Evolutionary conservation across 805 yeast genomes (phyloP).

Genomic region (Ogataea allantospora): DNA sequence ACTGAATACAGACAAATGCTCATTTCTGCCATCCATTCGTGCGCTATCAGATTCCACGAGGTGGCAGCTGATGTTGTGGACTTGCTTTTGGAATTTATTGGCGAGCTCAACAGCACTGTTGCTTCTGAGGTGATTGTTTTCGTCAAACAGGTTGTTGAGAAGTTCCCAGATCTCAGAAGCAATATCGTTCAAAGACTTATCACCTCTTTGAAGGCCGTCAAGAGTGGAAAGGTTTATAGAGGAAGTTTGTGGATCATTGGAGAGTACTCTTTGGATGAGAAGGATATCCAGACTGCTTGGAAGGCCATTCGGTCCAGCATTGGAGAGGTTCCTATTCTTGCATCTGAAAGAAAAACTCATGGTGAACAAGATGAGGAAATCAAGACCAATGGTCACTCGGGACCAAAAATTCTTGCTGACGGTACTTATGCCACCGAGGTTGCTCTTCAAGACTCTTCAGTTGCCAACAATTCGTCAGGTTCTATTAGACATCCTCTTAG

Average conservation of each 20-base stretch:
- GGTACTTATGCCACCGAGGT: slow-evolving; percentile 98
- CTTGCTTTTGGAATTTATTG: slow-evolving; percentile 77
- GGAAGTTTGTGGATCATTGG: slow-evolving; percentile 96
- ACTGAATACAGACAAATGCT: slow-evolving; percentile 85
- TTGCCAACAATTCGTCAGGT: slow-evolving; percentile 31
- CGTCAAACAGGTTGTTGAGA: slow-evolving; percentile 91
- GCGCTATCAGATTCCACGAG: slow-evolving; percentile 85
- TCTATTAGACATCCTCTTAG: slow-evolving; percentile 67
- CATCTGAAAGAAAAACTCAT: slow-evolving; percentile 56
- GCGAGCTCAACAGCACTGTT: slow-evolving; percentile 78
- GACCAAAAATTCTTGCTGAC: slow-evolving; percentile 92
- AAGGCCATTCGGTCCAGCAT: slow-evolving; percentile 73
- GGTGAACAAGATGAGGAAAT: slow-evolving; percentile 26
- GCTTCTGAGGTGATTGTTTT: slow-evolving; percentile 90
- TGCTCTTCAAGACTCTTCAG: slow-evolving; percentile 55
- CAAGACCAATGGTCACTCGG: slow-evolving; percentile 37
- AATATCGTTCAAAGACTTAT: slow-evolving; percentile 64
- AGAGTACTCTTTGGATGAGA: slow-evolving; percentile 75
- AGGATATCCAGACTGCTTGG: slow-evolving; percentile 82
- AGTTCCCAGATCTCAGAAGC: slow-evolving; percentile 75
- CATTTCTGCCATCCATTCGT: slow-evolving; percentile 82
- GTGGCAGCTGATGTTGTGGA: slow-evolving; percentile 91
- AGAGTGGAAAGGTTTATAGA: slow-evolving; percentile 87
- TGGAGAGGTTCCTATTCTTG: slow-evolving; percentile 89
- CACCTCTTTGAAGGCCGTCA: slow-evolving; percentile 59